Evolutionary conservation across 495 filamentous ascomycete genomes (phyloP), one percentile per base, ranked within the genome.

Genomic region (Bombardia bombarda): DNA sequence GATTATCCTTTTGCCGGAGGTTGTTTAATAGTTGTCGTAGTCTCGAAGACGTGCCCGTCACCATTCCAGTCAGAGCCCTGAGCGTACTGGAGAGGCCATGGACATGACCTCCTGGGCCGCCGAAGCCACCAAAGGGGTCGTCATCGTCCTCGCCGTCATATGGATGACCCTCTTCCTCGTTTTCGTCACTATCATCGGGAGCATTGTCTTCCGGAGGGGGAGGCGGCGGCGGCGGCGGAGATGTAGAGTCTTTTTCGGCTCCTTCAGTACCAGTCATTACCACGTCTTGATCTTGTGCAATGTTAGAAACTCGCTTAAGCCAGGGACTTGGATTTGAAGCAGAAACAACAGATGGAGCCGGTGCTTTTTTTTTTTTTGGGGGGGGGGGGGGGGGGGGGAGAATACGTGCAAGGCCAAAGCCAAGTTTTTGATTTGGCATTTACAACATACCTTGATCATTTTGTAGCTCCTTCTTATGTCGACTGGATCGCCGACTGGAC

Each of bases 21-120:
- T 90, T 90, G 53, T 69, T 74, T 47, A 97, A 75, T 38, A 95
- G 86, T 46, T 88, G 84, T 21, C 92, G 79, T 32, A 99, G 67
- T 33, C 87, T 79, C 4, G 80, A 73, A 19, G 85, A 84, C 43
- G 87, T 78, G 25, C 87, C 84, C 2, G 87, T 81, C 68, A 95
- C 87, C 75, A 96, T 92, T 47, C 92, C 90, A 45, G 75, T 92
- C 48, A 98, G 66, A 4, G 86, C 85, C 49, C 92, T 75, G 5
- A 98, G 75, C 7, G 88, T 93, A 52, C 68, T 86, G 16, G 86
- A 86, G n/a, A 97, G 69, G 10, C 65, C 61, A n/a, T 63, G 61
- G 2, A 82, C 71, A 16, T 77, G 75, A 23, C 77, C 77, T 14
- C 78, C 75, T 32, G 68, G 67, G 18, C 74, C 75, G 43, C 86